Evolutionary conservation across 2,329 filamentous ascomycete species (phyloP).

Genomic region (Chaetomiaceae sp.): DNA sequence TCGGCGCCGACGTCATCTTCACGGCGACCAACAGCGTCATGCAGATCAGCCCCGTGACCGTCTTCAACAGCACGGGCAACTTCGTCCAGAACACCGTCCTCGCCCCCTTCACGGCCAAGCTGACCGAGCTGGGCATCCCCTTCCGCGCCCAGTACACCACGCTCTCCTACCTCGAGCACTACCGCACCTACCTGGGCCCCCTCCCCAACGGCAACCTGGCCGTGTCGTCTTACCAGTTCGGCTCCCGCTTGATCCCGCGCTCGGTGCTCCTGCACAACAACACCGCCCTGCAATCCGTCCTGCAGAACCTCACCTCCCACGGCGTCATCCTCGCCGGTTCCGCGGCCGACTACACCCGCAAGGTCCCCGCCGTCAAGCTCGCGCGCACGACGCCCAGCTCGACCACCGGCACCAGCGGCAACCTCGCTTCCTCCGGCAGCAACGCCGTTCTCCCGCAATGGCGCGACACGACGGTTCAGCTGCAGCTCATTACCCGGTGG

Average conservation of each 20-base stretch:
- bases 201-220: conserved; percentile 32
- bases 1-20: conserved; percentile 40
- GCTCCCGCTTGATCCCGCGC: conserved; percentile 40
- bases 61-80: conserved; percentile 39
- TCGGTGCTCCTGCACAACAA: conserved; percentile 27
- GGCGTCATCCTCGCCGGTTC: conserved; percentile 30
- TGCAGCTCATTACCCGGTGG: conserved; percentile 30
- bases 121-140: conserved; percentile 36
- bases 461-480: conserved; percentile 33
- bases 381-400: neutral
- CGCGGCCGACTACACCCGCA: conserved; percentile 3
- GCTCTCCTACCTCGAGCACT: conserved; percentile 38
- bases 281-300: conserved; percentile 26
- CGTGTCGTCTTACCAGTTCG: conserved; percentile 28
- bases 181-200: conserved; percentile 39
- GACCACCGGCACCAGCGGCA: no score
- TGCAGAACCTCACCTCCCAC: conserved; percentile 30
- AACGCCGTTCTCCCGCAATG: conserved; percentile 38
- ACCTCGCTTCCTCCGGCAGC: conserved; percentile 9
- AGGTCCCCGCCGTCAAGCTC: neutral
- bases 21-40: conserved; percentile 36
- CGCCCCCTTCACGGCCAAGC: conserved; percentile 38
- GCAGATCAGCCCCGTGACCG: conserved; percentile 42
- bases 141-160: conserved; percentile 17
- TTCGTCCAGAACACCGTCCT: conserved; percentile 40